Conservation (phyloP, 192 early-diverging fungal genomes). For the Linnemannia zychae region DNA sequence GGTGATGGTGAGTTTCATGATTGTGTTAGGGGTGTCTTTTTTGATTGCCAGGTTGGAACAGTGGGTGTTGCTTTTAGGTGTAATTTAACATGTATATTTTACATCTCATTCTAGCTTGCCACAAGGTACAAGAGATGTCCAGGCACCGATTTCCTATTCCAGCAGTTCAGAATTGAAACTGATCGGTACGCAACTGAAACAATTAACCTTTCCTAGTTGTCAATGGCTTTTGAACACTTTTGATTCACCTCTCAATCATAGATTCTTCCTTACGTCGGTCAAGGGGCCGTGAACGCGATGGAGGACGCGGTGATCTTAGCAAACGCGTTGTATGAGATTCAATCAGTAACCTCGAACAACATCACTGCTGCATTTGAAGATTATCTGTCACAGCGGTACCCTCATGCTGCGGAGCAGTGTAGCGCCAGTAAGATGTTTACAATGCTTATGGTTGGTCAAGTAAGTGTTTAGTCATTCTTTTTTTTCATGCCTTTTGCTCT, state of each 20-base stretch:
- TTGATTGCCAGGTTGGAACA: not conserved
- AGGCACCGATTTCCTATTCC: too few species aligned
- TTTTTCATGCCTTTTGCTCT: not conserved
- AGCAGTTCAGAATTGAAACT: too few species aligned
- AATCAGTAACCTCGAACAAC: not conserved
- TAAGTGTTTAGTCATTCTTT: not conserved
- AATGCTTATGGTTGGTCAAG: not conserved
- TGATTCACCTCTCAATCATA: too few species aligned
- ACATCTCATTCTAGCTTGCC: not conserved
- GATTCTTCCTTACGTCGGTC: not conserved
- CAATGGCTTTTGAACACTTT: too few species aligned
- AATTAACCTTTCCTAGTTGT: not conserved
- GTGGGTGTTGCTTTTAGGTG: too few species aligned
- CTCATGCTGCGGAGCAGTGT: not conserved
- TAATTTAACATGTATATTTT: too few species aligned
- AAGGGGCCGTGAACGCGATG: not conserved
- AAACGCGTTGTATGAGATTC: not conserved
- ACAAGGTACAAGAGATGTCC: not conserved
- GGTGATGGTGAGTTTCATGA: constrained; percentile 6
- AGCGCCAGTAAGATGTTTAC: not conserved
- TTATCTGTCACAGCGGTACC: constrained; percentile 5
- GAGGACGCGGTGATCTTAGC: constrained; percentile 12
- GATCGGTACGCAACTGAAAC: not conserved
- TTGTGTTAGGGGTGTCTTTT: too few species aligned
- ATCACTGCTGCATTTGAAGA: constrained; percentile 8